Evolutionary conservation across 441 rosid species (phyloP), one percentile per base, ranked within the genome.

Genomic region (Bocquillonia castaneifolia): DNA sequence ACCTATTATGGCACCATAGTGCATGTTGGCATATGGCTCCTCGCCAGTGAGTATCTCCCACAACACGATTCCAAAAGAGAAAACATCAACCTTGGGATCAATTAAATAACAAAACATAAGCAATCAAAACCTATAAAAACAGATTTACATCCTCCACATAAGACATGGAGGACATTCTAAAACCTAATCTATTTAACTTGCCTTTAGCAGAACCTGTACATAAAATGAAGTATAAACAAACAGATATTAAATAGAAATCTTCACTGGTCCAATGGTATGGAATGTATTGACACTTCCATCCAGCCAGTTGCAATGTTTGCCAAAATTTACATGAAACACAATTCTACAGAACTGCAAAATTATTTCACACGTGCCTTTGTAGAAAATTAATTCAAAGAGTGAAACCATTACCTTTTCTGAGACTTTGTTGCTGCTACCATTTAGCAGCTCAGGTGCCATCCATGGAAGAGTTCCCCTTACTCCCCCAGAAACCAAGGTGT

Each of bases 381-480:
- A 14, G 59, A 63, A 26, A 15, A 10, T 22, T 20, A 45, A 44
- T 64, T 32, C 34, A 47, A 56, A 13, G 59, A 59, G 48, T 13
- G 61, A 71, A 63, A 42, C 6, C 48, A 31, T 75, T 79, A 95
- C 99, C 91, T 95, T 95, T 64, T 92, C 98, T 22, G 99, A 95
- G 60, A 95, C 99, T 83, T 84, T 92, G 71, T 74, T 92, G 74
- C 97, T 90, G 83, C 92, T 81, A 59, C 98, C 97, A 53, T 90
- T 90, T 71, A 92, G 84, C 64, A 95, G 88, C 80, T 95, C 99
- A 0, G 98, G 99, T 50, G 99, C 99, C 99, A 92, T 95, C 99
- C 99, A 95, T 50, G 99, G 99, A 59, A 95, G 83, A 73, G 99
- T 95, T 78, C 99, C 99, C 50, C 96, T 80, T 64, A 90, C 97